Percentiles rank a stretch among this genome's conserved stretches.
Evolutionary conservation across 176 grass and related monocot species (phyloP).

Genomic region (Poa pratensis): DNA sequence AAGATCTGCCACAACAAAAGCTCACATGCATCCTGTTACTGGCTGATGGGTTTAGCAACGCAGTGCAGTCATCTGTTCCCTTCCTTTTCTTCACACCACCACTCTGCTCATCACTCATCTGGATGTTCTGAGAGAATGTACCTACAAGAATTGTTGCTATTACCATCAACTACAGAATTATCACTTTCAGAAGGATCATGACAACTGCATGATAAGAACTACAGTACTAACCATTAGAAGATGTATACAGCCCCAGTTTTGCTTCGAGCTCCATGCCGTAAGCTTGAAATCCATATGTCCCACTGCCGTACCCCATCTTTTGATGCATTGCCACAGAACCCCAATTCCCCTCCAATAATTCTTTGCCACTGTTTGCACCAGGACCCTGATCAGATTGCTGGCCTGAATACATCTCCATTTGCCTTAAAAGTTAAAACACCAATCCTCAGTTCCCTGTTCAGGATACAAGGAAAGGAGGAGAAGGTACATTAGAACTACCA

Average conservation of each 20-base stretch:
- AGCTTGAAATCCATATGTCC: constrained; percentile 51
- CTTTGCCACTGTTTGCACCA: constrained; percentile 52
- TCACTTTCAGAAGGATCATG: neutral
- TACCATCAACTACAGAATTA: constrained; percentile 33
- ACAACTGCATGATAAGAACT: neutral
- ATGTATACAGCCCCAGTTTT: constrained; percentile 46
- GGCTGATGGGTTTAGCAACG: constrained; percentile 39
- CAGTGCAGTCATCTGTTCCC: constrained; percentile 38
- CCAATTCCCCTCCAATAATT: constrained; percentile 64
- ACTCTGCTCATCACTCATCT: constrained; percentile 56
- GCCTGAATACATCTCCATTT: constrained; percentile 62
- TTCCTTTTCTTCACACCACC: constrained; percentile 67
- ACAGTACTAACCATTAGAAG: constrained; percentile 50
- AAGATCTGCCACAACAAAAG: neutral
- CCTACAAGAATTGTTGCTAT: constrained; percentile 21
- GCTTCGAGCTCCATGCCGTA: constrained; percentile 55
- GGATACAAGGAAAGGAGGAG: constrained; percentile 37
- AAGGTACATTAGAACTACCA: constrained; percentile 34
- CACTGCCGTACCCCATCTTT: constrained; percentile 68
- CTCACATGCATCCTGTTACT: constrained; percentile 51
- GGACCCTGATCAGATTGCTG: constrained; percentile 65
- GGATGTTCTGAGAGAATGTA: constrained; percentile 61
- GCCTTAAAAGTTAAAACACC: constrained; percentile 33
- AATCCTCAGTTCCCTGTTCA: constrained; percentile 39
- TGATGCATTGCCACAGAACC: constrained; percentile 62